Evolutionary conservation across 1,284 basidiomycete genomes (phyloP).

Genomic region (Ustilago curta): DNA sequence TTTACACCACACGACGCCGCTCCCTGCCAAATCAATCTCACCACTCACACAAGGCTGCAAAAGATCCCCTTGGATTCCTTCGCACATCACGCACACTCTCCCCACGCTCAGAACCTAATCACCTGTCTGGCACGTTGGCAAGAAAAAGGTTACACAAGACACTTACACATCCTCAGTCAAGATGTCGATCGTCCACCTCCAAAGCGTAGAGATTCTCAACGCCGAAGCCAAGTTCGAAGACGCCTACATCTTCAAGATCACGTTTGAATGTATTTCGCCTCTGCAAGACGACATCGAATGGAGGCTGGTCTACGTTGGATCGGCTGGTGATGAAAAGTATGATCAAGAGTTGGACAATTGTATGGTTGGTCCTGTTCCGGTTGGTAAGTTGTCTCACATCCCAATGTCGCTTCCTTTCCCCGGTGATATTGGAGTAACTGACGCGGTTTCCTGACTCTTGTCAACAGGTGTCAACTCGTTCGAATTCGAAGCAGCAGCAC

Average conservation of each 20-base stretch:
- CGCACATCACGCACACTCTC: neutral
- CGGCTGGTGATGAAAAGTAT: slow-evolving; percentile 87
- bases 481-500: slow-evolving; percentile 79
- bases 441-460: neutral
- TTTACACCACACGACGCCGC: neutral
- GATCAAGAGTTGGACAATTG: slow-evolving; percentile 89
- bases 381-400: slow-evolving; percentile 40
- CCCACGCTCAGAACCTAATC: neutral
- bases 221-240: slow-evolving; percentile 72
- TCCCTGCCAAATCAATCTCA: neutral
- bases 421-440: neutral
- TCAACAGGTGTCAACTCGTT: slow-evolving; percentile 84
- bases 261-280: slow-evolving; percentile 95
- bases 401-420: neutral
- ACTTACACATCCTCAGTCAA: neutral
- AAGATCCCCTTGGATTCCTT: no score
- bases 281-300: slow-evolving; percentile 96
- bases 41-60: neutral
- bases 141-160: neutral
- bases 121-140: neutral
- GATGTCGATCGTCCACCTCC: slow-evolving; percentile 68
- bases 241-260: slow-evolving; percentile 92
- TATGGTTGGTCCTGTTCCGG: slow-evolving; percentile 88
- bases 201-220: slow-evolving; percentile 66
- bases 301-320: slow-evolving; percentile 96